phyloP scores from a whole-genome alignment of 2,329 filamentous ascomycete genomes.

The Dothideomycetes sp. region DNA sequence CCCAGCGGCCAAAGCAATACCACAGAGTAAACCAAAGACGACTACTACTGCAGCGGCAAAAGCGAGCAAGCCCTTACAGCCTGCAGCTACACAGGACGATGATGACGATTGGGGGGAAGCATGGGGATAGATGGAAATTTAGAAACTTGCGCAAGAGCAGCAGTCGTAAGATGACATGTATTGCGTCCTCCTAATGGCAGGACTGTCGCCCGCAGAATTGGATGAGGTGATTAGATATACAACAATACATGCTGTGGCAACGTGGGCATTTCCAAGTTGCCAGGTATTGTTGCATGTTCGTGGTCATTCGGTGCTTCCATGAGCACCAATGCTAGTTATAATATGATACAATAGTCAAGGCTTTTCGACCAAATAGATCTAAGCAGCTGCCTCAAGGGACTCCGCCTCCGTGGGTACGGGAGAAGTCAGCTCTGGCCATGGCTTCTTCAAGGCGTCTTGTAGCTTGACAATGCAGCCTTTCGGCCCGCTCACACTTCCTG shows the following conservation, averaged over 20 bases:
- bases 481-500: conserved; percentile 68
- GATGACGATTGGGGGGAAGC: conserved; percentile 30
- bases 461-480: conserved; percentile 77
- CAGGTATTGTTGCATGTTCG: no score
- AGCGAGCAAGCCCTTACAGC: conserved; percentile 13
- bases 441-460: conserved; percentile 85
- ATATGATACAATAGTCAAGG: no score
- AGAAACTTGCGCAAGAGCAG: no score
- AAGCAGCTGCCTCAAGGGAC: conserved; percentile 3
- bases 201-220: no score
- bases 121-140: conserved; percentile 20
- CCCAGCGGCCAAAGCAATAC: conserved; percentile 18
- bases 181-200: no score
- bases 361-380: no score
- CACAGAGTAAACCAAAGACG: conserved; percentile 15
- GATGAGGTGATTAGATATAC: no score
- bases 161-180: no score
- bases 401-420: conserved; percentile 6
- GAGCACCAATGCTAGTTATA: no score
- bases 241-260: no score
- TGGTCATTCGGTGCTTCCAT: no score
- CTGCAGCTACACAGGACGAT: conserved; percentile 24
- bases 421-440: conserved; percentile 45
- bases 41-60: conserved; percentile 20
- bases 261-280: no score